These are phyloP conservation scores for Rhododendron williamsianum DNA, from an alignment of 148 eudicot species.

Conservation along the genomic window DNA sequence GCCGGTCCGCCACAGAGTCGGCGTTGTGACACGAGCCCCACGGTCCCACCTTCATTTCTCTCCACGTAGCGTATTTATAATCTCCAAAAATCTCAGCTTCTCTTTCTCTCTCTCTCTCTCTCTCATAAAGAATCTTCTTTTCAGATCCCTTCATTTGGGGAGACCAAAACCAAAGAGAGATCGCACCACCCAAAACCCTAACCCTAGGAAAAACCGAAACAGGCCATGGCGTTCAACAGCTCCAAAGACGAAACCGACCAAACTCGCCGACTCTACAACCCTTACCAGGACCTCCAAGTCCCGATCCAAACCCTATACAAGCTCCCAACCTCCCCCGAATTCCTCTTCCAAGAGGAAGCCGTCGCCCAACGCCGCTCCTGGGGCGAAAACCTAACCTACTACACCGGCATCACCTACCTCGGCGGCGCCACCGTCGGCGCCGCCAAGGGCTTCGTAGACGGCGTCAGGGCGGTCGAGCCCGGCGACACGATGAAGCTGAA, in stretches of 20 bases:
- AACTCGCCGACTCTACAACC: conserved; percentile 63
- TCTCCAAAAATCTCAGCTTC: background rate
- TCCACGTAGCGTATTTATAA: background rate
- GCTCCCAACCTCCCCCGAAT: conserved; percentile 80
- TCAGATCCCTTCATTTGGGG: background rate
- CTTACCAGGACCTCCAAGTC: conserved; percentile 64
- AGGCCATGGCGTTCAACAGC: background rate
- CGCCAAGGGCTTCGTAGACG: conserved; percentile 43
- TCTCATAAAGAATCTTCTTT: background rate
- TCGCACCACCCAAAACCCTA: background rate
- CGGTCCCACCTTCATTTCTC: background rate
- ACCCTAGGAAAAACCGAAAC: background rate
- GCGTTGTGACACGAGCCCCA: conserved; percentile 2
- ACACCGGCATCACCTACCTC: conserved; percentile 76
- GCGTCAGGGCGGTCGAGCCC: conserved; percentile 42
- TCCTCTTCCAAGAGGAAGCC: conserved; percentile 74
- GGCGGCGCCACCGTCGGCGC: conserved; percentile 63
- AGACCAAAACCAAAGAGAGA: background rate
- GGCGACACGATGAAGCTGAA: conserved; percentile 64
- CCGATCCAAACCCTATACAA: conserved; percentile 58
- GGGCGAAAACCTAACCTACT: conserved; percentile 85
- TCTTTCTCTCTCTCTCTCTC: background rate
- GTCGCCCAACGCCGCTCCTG: conserved; percentile 69
- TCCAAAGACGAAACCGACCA: background rate
- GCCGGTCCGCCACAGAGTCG: background rate